These are phyloP conservation scores for Agaricales sp. DNA, from an alignment of 1,284 basidiomycete genomes.

Conservation along the genomic window DNA sequence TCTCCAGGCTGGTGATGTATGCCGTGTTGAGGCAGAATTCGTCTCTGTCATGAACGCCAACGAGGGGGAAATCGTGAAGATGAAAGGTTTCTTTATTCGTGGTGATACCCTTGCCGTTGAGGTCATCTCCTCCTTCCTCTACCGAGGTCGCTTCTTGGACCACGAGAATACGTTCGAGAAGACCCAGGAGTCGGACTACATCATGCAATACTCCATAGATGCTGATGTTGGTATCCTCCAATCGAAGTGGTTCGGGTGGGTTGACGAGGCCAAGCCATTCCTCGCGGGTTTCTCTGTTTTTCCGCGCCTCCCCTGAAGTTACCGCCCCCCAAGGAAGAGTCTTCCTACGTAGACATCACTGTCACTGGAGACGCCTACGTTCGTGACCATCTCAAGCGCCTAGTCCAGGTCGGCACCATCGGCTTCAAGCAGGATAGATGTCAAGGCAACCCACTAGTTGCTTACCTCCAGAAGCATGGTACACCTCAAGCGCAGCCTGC, in stretches of 20 bases:
- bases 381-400: constrained; percentile 76
- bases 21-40: constrained; percentile 84
- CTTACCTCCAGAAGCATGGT: constrained; percentile 90
- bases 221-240: constrained; percentile 84
- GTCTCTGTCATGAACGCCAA: constrained; percentile 87
- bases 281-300: constrained; percentile 78
- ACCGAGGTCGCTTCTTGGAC: constrained; percentile 90
- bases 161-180: constrained; percentile 95
- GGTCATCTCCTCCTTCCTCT: constrained; percentile 92
- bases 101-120: constrained; percentile 79
- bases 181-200: constrained; percentile 81
- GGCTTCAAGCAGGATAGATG: constrained; percentile 82
- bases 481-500: constrained; percentile 66
- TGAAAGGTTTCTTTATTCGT: constrained; percentile 79
- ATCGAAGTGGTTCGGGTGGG: constrained; percentile 98
- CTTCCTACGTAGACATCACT: constrained; percentile 72
- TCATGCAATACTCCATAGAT: constrained; percentile 67
- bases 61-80: constrained; percentile 89
- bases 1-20: constrained; percentile 81
- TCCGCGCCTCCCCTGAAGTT: constrained; percentile 81
- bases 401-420: constrained; percentile 83
- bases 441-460: constrained; percentile 88
- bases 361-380: constrained; percentile 83
- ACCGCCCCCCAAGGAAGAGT: constrained; percentile 91
- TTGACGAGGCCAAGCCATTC: constrained; percentile 72